Evolutionary conservation across 768 basidiomycete genomes (phyloP).

Genomic region (Cantharellus cinnabarinus): DNA sequence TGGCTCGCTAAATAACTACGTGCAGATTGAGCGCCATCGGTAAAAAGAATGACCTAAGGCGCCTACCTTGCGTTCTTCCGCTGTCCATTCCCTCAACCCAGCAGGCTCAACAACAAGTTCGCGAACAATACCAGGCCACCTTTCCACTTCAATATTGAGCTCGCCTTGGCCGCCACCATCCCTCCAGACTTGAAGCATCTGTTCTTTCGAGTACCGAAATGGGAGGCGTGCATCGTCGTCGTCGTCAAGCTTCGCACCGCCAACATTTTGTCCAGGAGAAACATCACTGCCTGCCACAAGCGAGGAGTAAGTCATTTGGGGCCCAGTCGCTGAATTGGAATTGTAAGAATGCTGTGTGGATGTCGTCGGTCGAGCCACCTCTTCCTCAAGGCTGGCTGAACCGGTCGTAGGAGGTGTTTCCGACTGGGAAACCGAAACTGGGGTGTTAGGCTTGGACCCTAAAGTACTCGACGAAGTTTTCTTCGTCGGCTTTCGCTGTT

Average conservation of each 20-base stretch:
- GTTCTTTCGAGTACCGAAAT: conserved; percentile 76
- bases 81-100: conserved; percentile 57
- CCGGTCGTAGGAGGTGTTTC: neutral
- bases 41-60: conserved; percentile 1
- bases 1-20: conserved; percentile 1
- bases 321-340: neutral
- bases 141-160: conserved; percentile 67
- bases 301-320: neutral
- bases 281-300: neutral
- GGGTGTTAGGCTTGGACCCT: neutral
- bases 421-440: neutral
- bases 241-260: neutral
- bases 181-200: conserved; percentile 63
- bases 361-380: neutral
- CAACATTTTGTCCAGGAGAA: neutral
- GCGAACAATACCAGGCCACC: conserved; percentile 75
- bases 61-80: conserved; percentile 73
- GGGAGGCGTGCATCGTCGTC: conserved; percentile 24
- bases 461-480: neutral
- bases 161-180: conserved; percentile 56
- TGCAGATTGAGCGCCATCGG: conserved; percentile 5
- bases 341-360: neutral
- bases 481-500: neutral
- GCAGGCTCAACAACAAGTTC: conserved; percentile 55
- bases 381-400: neutral